phyloP scores from a whole-genome alignment of 441 rosid species.

The Melastoma candidum region DNA sequence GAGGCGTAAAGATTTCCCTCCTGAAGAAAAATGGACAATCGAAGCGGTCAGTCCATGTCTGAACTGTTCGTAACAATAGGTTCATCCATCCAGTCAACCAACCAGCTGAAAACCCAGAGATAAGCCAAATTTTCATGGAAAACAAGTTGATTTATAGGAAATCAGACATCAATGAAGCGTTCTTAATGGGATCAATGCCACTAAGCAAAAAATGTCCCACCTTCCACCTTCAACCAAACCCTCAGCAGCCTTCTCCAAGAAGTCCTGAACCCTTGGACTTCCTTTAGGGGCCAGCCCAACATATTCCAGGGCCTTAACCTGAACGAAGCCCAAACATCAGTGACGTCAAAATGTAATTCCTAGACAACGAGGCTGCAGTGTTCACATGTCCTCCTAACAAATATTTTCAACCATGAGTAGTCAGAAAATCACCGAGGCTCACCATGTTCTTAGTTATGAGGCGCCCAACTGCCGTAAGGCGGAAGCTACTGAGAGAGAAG shows the following conservation, averaged over 20 bases:
- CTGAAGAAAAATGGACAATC: constrained; percentile 24
- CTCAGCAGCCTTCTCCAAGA: constrained; percentile 84
- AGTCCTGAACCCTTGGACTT: constrained; percentile 72
- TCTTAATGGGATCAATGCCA: constrained; percentile 1
- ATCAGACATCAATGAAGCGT: no score
- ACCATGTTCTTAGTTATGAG: constrained; percentile 83
- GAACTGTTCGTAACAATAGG: not conserved
- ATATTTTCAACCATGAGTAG: not conserved
- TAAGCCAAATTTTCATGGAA: no score
- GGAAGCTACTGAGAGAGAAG: constrained; percentile 71
- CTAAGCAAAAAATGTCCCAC: constrained; percentile 26
- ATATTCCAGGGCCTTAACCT: constrained; percentile 77
- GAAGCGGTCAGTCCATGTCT: not conserved
- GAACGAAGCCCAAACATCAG: not conserved
- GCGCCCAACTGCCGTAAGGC: constrained; percentile 64
- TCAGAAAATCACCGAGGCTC: constrained; percentile 11
- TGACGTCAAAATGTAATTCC: not conserved
- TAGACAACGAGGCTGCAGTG: not conserved
- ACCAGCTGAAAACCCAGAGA: not conserved
- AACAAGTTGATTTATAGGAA: no score
- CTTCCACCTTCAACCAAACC: constrained; percentile 86
- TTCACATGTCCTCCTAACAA: not conserved
- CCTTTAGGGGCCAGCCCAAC: constrained; percentile 83
- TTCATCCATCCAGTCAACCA: not conserved
- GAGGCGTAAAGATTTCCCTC: constrained; percentile 92